Evolutionary conservation across 1,284 basidiomycete species (phyloP).

Genomic region (Termitomyces sp.): DNA sequence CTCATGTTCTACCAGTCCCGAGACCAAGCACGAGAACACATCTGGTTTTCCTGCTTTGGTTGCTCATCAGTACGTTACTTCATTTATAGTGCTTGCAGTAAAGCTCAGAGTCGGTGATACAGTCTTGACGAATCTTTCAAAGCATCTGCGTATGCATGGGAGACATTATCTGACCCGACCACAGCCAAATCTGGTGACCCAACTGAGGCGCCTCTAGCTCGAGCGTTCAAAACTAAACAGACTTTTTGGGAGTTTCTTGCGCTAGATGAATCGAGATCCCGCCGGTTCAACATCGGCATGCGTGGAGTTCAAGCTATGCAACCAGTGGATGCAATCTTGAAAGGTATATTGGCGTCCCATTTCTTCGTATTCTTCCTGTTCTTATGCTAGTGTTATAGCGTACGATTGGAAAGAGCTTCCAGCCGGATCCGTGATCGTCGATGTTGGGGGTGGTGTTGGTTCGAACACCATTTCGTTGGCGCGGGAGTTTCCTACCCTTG

Average conservation of each 20-base stretch:
- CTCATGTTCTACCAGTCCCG: conserved; percentile 14
- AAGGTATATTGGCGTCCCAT: conserved; percentile 10
- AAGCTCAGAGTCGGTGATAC: not conserved
- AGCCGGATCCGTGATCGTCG: conserved; percentile 19
- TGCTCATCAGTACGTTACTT: conserved; percentile 17
- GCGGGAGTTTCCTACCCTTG: conserved; percentile 10
- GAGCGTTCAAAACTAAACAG: conserved; percentile 16
- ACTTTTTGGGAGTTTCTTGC: conserved; percentile 20
- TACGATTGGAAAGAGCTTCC: conserved; percentile 21
- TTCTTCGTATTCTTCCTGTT: not conserved
- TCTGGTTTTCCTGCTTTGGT: conserved; percentile 20
- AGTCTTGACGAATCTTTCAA: conserved; percentile 23
- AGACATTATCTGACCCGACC: conserved; percentile 20
- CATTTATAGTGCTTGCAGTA: not conserved
- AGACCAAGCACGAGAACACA: conserved; percentile 21
- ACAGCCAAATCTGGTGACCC: conserved; percentile 14
- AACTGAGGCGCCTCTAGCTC: conserved; percentile 9
- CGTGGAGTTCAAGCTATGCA: conserved; percentile 16
- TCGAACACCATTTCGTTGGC: conserved; percentile 13
- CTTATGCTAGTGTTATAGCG: conserved; percentile 6
- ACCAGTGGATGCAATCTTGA: conserved; percentile 17
- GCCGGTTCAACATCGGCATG: conserved; percentile 22
- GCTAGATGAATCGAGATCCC: conserved; percentile 16
- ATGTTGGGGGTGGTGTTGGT: conserved; percentile 25
- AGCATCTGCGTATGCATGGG: conserved; percentile 20